Evolutionary conservation across 179 eudicot species (phyloP).

Genomic region (Nepenthes alata): DNA sequence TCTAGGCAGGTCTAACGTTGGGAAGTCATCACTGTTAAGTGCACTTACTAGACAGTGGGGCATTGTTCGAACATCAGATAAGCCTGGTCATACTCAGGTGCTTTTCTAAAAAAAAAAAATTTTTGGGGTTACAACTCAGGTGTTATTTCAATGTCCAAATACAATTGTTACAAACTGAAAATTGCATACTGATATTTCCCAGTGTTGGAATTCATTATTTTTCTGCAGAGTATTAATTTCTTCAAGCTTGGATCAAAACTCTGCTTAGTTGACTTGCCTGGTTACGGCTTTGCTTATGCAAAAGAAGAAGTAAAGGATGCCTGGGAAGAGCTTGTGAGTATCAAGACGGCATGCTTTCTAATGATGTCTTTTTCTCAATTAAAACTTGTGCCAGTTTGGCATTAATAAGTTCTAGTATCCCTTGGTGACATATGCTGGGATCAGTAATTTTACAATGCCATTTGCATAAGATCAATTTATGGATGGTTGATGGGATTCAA

Average conservation of each 20-base stretch:
- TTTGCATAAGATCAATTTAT: too few relatives aligned
- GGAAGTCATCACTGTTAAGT: conserved; percentile 85
- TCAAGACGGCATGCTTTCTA: conserved; percentile 8
- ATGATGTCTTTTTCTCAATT: conserved; percentile 4
- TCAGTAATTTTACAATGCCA: too few relatives aligned
- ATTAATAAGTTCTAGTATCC: too few relatives aligned
- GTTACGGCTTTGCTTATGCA: conserved; percentile 96
- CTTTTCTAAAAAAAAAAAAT: background rate
- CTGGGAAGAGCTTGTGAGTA: conserved; percentile 92
- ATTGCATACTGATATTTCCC: background rate
- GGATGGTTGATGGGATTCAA: background rate
- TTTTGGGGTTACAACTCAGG: conserved; percentile 43
- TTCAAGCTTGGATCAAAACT: conserved; percentile 79
- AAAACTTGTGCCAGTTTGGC: background rate
- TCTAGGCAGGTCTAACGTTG: conserved; percentile 93
- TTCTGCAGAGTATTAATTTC: conserved; percentile 76
- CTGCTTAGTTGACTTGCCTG: conserved; percentile 86
- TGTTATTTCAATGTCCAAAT: conserved; percentile 14
- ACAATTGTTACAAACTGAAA: background rate
- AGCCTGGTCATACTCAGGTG: conserved; percentile 98
- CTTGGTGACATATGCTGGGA: too few relatives aligned
- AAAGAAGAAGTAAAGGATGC: conserved; percentile 95
- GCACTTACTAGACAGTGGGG: conserved; percentile 97
- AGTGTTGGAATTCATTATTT: conserved; percentile 5
- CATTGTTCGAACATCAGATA: conserved; percentile 89